A percentile compares a stretch with the other conserved stretches of the same genome.
phyloP scores from a whole-genome alignment of 2,329 filamentous ascomycete genomes.

The Hyphodiscus sp. region DNA sequence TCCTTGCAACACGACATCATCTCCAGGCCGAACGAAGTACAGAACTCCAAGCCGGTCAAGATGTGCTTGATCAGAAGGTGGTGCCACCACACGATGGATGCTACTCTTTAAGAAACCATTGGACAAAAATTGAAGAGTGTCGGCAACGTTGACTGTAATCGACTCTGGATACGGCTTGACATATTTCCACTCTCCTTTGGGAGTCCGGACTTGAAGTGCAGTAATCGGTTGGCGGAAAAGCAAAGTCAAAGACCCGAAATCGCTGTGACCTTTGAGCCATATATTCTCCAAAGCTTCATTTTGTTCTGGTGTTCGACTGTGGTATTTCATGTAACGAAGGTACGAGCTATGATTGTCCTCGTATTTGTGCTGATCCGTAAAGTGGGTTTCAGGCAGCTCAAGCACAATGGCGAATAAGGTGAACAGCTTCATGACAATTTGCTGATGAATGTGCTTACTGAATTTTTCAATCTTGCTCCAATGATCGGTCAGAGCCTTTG shows the following conservation, averaged over 20 bases:
- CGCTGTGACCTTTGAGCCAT: conserved; percentile 39
- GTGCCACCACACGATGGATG: conserved; percentile 32
- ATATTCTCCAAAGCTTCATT: conserved; percentile 38
- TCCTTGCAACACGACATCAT: conserved; percentile 14
- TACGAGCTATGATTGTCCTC: conserved; percentile 49
- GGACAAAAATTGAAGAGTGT: conserved; percentile 40
- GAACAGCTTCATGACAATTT: conserved; percentile 49
- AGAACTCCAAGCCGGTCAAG: conserved; percentile 37
- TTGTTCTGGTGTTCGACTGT: conserved; percentile 40
- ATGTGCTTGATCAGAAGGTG: conserved; percentile 30
- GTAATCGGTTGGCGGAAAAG: conserved; percentile 35
- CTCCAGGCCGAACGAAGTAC: conserved; percentile 34
- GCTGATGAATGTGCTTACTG: conserved; percentile 34
- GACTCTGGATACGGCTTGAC: conserved; percentile 41
- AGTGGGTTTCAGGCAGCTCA: conserved; percentile 50
- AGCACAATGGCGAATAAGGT: conserved; percentile 54
- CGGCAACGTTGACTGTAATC: conserved; percentile 43
- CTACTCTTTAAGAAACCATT: conserved; percentile 39
- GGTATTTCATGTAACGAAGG: conserved; percentile 54
- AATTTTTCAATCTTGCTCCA: conserved; percentile 49
- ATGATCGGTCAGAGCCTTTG: conserved; percentile 40
- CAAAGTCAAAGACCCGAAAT: conserved; percentile 32
- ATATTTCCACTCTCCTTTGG: conserved; percentile 42
- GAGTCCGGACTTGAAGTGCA: conserved; percentile 34
- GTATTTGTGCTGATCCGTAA: conserved; percentile 49